Base-by-base conservation (phyloP, 1,284 basidiomycete species). In the Apiotrichum gracile region DNA sequence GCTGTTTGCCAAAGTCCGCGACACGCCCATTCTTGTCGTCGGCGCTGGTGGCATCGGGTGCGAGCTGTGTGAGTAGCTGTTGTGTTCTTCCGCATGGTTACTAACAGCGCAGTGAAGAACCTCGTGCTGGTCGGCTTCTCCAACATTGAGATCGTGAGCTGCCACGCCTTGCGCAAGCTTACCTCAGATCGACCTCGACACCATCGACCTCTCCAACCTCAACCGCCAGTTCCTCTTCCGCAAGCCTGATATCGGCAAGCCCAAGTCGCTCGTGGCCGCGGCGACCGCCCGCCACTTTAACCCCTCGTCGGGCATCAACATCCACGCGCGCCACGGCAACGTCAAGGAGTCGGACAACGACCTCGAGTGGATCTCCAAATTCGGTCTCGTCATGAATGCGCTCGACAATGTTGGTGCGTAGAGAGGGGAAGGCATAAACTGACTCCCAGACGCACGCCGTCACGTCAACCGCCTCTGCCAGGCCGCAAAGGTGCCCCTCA, bases 391-490 rank as follows among this genome's bases (percentile, higher is more conserved):
- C 29, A 80, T 98, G 65, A 97, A 97, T 68, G 96, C 96, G 2
- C 78, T 99, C 47, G 96, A 98, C 75, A 99, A 97, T 70, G 81
- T 93, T 26, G 91, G 90, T 89, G 54, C 62, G 83, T 46, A 41
- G 50, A 38, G 21, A 7, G 3, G 22, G 5, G 5, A 5, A 16
- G 22, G 16, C 26, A 13, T 14, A 3, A 12, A 35, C 44, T 54
- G 41, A 54, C 42, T 17, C 12, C 2, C 50, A 78, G 91, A 93
- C 71, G 91, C 91, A 1, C 83, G 91, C 43, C 79, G 90, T 68
- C 91, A 97, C 69, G 91, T 98, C 48, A 98, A 98, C 78, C 88
- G 87, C 68, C 91, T 98, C 85, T 97, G 94, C 74, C 85, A 96
- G 77, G 91, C 92, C 2, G 88, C 88, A 3, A 80, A 83, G 52